These are phyloP conservation scores for Bryoerythrophyllum caledonicum DNA, from an alignment of 225 moss, liverwort and hornwort genomes.

Conservation along the genomic window DNA sequence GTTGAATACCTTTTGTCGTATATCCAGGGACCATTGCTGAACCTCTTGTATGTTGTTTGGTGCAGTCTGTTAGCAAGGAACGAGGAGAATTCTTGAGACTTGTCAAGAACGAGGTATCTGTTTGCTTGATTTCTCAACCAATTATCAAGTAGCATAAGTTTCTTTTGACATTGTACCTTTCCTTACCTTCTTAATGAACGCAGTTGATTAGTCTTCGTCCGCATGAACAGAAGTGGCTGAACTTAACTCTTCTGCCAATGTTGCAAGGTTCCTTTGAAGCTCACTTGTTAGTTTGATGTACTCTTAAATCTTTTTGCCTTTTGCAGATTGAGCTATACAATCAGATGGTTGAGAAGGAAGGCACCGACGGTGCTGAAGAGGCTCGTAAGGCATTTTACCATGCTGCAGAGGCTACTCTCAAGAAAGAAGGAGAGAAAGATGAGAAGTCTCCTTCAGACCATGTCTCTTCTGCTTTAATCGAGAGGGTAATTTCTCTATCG, in stretches of 20 bases:
- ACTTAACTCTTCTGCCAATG: background rate
- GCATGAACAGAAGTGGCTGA: background rate
- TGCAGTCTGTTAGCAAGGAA: conserved; percentile 99
- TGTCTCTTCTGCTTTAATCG: conserved; percentile 88
- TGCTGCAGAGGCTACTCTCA: conserved; percentile 44
- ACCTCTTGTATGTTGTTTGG: conserved; percentile 22
- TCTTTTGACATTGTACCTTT: background rate
- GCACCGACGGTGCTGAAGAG: conserved; percentile 86
- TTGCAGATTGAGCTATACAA: conserved; percentile 92
- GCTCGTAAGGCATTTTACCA: conserved; percentile 88
- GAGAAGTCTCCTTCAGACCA: conserved; percentile 66
- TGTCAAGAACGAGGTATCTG: conserved; percentile 83
- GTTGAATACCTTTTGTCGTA: background rate
- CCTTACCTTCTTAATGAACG: background rate
- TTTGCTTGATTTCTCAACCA: background rate
- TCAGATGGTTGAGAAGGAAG: conserved; percentile 95
- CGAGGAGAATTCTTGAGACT: conserved; percentile 94
- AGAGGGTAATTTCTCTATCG: conserved; percentile 55
- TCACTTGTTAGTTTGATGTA: conserved; percentile 9
- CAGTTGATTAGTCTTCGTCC: background rate
- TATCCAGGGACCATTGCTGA: conserved; percentile 10
- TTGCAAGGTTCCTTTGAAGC: background rate
- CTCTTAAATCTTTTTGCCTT: conserved; percentile 1
- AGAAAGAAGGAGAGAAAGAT: conserved; percentile 61
- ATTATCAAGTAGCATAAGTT: background rate